These are phyloP conservation scores for Cryptococcus neoformans DNA, from an alignment of 1,284 basidiomycete species.

Conservation along the genomic window DNA sequence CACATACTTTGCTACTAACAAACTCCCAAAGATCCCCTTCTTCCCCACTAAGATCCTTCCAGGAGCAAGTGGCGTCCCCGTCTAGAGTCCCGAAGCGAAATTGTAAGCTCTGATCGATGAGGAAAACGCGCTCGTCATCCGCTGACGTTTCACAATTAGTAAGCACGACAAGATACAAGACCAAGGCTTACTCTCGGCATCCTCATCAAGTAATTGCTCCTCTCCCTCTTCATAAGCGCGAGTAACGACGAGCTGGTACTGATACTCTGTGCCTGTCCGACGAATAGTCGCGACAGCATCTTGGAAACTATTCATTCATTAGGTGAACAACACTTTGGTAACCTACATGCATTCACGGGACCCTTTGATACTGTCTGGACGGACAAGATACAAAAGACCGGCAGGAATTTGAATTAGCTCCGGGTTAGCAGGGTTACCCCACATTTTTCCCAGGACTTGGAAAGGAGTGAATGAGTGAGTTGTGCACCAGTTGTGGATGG, in stretches of 20 bases:
- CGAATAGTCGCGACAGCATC: slow-evolving; percentile 94
- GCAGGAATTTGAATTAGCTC: slow-evolving; percentile 93
- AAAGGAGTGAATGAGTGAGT: slow-evolving; percentile 6
- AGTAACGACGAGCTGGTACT: slow-evolving; percentile 96
- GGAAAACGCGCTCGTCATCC: slow-evolving; percentile 86
- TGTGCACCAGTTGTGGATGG: slow-evolving; percentile 4
- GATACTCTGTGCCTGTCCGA: slow-evolving; percentile 72
- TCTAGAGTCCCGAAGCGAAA: slow-evolving; percentile 75
- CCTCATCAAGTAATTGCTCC: slow-evolving; percentile 87
- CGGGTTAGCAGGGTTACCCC: slow-evolving; percentile 73
- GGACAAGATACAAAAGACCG: slow-evolving; percentile 86
- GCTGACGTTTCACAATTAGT: slow-evolving; percentile 51
- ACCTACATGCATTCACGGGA: slow-evolving; percentile 96
- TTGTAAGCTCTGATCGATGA: slow-evolving; percentile 83
- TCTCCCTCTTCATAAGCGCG: slow-evolving; percentile 94
- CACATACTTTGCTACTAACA: slow-evolving; percentile 44
- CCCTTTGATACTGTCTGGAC: slow-evolving; percentile 85
- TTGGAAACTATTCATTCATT: slow-evolving; percentile 50
- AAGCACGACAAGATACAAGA: not conserved
- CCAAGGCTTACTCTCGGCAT: slow-evolving; percentile 80
- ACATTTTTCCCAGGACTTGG: slow-evolving; percentile 85
- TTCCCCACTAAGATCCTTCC: slow-evolving; percentile 71
- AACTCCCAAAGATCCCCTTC: slow-evolving; percentile 51
- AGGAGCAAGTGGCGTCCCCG: slow-evolving; percentile 77
- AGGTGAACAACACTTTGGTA: not conserved